A percentile compares a stretch with the other conserved stretches of the same genome.
These are phyloP conservation scores for Neohortaea acidophila DNA, from an alignment of 495 filamentous ascomycete species.

Conservation along the genomic window DNA sequence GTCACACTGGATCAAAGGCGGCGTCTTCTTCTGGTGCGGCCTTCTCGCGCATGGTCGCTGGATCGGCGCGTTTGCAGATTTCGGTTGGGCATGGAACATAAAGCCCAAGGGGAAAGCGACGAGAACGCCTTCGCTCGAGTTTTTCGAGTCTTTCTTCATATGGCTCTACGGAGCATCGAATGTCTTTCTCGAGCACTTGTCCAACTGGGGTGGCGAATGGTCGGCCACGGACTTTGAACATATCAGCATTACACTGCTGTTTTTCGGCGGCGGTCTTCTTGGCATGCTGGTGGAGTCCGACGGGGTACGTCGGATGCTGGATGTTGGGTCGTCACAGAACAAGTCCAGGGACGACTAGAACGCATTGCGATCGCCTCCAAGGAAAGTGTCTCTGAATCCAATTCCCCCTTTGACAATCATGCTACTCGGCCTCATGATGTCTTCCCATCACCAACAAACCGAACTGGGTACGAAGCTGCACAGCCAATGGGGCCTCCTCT, in stretches of 20 bases:
- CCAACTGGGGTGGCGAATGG: conserved; percentile 53
- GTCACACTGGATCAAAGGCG: conserved; percentile 89
- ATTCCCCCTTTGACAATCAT: conserved; percentile 76
- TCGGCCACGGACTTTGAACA: conserved; percentile 75
- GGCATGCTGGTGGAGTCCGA: conserved; percentile 85
- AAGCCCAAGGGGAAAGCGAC: conserved; percentile 54
- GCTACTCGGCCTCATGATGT: conserved; percentile 86
- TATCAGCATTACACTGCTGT: conserved; percentile 80
- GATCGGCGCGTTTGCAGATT: conserved; percentile 75
- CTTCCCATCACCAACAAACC: conserved; percentile 69
- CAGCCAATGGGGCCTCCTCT: conserved; percentile 80
- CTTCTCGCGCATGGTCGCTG: conserved; percentile 78
- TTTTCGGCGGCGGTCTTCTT: conserved; percentile 79
- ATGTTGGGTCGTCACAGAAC: conserved; percentile 26
- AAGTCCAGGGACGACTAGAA: no score
- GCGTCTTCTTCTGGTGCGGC: conserved; percentile 91
- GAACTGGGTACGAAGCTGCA: conserved; percentile 86
- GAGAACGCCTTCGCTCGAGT: conserved; percentile 62
- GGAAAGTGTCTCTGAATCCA: conserved; percentile 64
- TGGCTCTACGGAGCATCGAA: conserved; percentile 80
- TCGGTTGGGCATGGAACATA: conserved; percentile 94
- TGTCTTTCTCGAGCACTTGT: conserved; percentile 82
- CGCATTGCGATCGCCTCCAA: conserved; percentile 7
- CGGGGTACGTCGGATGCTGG: conserved; percentile 53
- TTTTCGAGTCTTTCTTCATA: conserved; percentile 73